Evolutionary conservation across 345 rosid genomes (phyloP).

Genomic region (Salix arbutifolia): DNA sequence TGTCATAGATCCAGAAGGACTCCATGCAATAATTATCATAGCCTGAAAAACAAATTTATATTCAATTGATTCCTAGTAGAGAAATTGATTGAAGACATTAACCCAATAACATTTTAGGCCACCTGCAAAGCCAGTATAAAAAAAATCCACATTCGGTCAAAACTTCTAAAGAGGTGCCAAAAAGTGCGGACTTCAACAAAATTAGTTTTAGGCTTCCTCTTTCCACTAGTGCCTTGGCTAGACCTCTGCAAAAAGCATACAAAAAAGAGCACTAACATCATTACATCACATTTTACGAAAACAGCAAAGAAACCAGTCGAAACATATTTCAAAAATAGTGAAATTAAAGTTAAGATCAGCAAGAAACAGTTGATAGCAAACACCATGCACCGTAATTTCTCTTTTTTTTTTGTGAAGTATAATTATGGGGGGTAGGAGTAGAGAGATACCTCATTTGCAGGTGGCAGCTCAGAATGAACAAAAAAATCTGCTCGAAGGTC

Average conservation of each 20-base stretch:
- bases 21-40: conserved; percentile 87
- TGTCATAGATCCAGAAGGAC: conserved; percentile 61
- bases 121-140: conserved; percentile 85
- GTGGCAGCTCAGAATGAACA: conserved; percentile 40
- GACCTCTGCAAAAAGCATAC: conserved; percentile 42
- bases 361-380: neutral
- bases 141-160: conserved; percentile 99
- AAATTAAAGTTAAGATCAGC: neutral
- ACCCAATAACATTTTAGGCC: conserved; percentile 9
- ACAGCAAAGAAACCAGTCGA: neutral
- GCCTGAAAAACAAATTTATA: conserved; percentile 47
- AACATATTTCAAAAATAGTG: neutral
- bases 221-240: conserved; percentile 41
- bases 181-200: conserved; percentile 98
- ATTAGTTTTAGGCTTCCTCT: conserved; percentile 83
- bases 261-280: neutral
- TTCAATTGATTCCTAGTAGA: conserved; percentile 11
- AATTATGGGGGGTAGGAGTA: neutral
- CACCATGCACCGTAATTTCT: neutral
- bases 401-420: neutral
- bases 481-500: conserved; percentile 62
- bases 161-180: conserved; percentile 89
- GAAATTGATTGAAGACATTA: conserved; percentile 8
- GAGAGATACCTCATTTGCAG: conserved; percentile 38
- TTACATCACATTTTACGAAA: neutral